These are phyloP conservation scores for Teunomyces kruisii DNA, from an alignment of 805 yeast species.

Conservation along the genomic window DNA sequence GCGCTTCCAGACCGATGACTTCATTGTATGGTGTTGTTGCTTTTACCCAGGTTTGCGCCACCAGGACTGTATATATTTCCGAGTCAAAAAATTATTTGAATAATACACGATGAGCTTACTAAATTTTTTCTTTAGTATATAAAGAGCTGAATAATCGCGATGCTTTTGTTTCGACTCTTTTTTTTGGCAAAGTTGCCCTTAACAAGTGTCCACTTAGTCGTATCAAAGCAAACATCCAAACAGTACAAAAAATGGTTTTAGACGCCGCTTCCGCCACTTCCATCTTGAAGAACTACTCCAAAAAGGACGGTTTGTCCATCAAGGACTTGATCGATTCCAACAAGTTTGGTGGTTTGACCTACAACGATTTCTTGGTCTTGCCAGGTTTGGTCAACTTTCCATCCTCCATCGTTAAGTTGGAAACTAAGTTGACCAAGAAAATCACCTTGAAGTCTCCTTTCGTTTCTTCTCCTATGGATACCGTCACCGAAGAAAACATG, in stretches of 20 bases:
- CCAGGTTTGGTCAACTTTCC: slow-evolving; percentile 95
- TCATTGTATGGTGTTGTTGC: not conserved
- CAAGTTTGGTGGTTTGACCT: slow-evolving; percentile 92
- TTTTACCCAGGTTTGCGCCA: not conserved
- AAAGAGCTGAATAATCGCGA: slow-evolving; percentile 6
- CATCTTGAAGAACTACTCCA: slow-evolving; percentile 60
- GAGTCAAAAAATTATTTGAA: slow-evolving; percentile 11
- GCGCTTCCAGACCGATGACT: not conserved
- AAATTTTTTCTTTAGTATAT: slow-evolving; percentile 7
- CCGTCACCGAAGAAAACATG: slow-evolving; percentile 96
- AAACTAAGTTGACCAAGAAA: slow-evolving; percentile 85
- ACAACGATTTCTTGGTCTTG: slow-evolving; percentile 91
- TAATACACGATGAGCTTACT: slow-evolving; percentile 1
- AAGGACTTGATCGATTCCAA: slow-evolving; percentile 85
- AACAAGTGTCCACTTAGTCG: slow-evolving; percentile 4
- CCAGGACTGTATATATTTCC: not conserved
- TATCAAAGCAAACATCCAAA: not conserved
- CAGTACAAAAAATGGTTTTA: slow-evolving; percentile 30
- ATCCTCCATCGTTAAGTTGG: slow-evolving; percentile 72
- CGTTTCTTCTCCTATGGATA: slow-evolving; percentile 98
- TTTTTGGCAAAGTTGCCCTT: slow-evolving; percentile 46
- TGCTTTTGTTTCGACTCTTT: slow-evolving; percentile 20
- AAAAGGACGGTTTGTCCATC: slow-evolving; percentile 84
- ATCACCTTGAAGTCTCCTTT: slow-evolving; percentile 92
- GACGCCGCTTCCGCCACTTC: slow-evolving; percentile 62